phyloP scores from a whole-genome alignment of 148 eudicot genomes.

The Drosera capensis region DNA sequence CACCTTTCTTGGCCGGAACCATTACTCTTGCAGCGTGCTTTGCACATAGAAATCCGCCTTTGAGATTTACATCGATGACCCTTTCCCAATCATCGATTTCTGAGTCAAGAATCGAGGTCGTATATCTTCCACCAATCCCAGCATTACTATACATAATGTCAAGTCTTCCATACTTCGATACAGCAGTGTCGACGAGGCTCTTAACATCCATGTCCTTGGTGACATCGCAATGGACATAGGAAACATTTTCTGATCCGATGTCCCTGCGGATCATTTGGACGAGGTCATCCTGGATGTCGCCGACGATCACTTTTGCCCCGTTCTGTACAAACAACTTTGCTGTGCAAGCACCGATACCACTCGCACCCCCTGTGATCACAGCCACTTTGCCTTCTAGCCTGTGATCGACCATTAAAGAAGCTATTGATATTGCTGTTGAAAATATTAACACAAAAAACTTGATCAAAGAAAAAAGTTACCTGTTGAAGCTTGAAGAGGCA shows the following conservation, averaged over 20 bases:
- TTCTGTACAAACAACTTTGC: neutral
- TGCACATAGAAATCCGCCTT: conserved; percentile 15
- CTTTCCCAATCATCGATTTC: neutral
- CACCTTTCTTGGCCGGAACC: conserved; percentile 17
- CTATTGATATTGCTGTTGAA: too few species aligned
- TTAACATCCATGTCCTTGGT: neutral
- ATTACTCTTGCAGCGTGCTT: conserved; percentile 24
- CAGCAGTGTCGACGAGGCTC: neutral
- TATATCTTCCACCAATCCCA: neutral
- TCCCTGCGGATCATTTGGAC: too few species aligned
- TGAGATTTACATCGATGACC: neutral
- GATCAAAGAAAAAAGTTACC: too few species aligned
- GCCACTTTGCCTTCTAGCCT: neutral
- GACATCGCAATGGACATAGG: neutral
- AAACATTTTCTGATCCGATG: too few species aligned
- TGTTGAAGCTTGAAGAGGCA: too few species aligned
- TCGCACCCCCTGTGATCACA: neutral
- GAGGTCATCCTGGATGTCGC: neutral
- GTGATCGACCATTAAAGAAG: too few species aligned
- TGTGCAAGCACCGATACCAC: neutral
- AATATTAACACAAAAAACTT: too few species aligned
- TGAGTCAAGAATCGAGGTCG: neutral
- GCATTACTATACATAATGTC: neutral
- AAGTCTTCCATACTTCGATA: neutral
- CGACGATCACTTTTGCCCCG: neutral